Percentiles rank a stretch among this genome's conserved stretches.
phyloP scores from a whole-genome alignment of 257 asterid species.

The Ballota nigra region DNA sequence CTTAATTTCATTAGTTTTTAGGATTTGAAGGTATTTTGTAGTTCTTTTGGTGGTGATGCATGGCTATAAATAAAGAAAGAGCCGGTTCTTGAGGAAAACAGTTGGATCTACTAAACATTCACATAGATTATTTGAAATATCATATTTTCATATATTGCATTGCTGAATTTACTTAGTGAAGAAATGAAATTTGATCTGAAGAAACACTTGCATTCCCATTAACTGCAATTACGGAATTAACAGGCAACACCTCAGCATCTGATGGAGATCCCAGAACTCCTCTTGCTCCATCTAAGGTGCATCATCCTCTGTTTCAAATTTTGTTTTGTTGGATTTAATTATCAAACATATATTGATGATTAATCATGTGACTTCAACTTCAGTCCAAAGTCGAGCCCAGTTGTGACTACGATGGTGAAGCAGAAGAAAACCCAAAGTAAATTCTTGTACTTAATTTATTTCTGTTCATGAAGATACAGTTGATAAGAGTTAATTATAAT shows the following conservation, averaged over 20 bases:
- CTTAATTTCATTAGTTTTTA: neutral
- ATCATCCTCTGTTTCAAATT: neutral
- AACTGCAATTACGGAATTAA: no score
- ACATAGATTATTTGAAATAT: neutral
- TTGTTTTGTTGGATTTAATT: neutral
- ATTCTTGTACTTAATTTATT: slow-evolving; percentile 19
- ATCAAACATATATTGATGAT: neutral
- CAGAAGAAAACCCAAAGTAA: slow-evolving; percentile 64
- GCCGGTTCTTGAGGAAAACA: neutral
- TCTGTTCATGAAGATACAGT: slow-evolving; percentile 13
- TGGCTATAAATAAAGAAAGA: neutral
- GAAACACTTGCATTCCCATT: neutral
- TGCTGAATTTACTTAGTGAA: neutral
- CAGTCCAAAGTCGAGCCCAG: slow-evolving; percentile 39
- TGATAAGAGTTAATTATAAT: neutral
- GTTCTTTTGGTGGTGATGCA: neutral
- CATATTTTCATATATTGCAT: neutral
- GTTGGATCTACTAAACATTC: slow-evolving; percentile 2
- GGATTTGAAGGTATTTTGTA: slow-evolving; percentile 1
- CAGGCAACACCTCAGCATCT: slow-evolving; percentile 27
- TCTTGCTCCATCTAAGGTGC: slow-evolving; percentile 44
- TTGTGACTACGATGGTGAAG: slow-evolving; percentile 35
- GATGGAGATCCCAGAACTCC: slow-evolving; percentile 38
- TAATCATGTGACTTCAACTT: slow-evolving; percentile 9
- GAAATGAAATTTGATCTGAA: neutral